Evolutionary conservation across 768 basidiomycete genomes (phyloP), one percentile per base, ranked within the genome.

Genomic region (Mycena floridula): DNA sequence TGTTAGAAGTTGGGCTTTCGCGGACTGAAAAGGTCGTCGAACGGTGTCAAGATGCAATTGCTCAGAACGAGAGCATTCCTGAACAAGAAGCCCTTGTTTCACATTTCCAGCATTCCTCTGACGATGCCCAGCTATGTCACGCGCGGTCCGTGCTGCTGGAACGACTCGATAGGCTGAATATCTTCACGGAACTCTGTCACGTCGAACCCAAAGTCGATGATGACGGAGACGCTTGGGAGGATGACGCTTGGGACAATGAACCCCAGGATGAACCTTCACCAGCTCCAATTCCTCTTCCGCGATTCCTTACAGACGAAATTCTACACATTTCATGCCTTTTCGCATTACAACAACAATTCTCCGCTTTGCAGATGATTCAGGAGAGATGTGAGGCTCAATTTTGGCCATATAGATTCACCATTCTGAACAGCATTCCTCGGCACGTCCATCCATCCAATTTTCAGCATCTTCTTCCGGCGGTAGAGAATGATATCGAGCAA

Each of bases 381-480:
- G 53, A 67, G 25, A 76, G 76, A 42, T 86, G 92, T 58, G 59
- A 61, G n/a, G 36, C 57, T 7, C 52, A 60, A 22, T 63, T 96
- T 25, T 87, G 80, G 74, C 82, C 85, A 3, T 74, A 66, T 54
- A 85, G 93, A 18, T 73, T 86, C 55, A 53, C 61, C 24, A 74
- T 97, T 40, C 69, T 94, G 42, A 76, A 85, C 43, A 70, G 70
- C 45, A 76, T 96, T 45, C 91, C 95, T 25, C 77, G 81, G 52
- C 80, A 90, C 62, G 65, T 73, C 7, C 70, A 79, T 40, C 87
- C 92, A 2, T 68, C 74, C 1, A 66, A 73, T 18, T 89, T 76
- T 58, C 67, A 66, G 25, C 70, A 73, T 24, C 50, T 92, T 21
- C 74, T 92, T 16, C 89, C 89, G 25, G 62, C 67, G 0, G 68